Evolutionary conservation across 345 rosid species (phyloP).

Genomic region (Eucalyptus guilfoylei): DNA sequence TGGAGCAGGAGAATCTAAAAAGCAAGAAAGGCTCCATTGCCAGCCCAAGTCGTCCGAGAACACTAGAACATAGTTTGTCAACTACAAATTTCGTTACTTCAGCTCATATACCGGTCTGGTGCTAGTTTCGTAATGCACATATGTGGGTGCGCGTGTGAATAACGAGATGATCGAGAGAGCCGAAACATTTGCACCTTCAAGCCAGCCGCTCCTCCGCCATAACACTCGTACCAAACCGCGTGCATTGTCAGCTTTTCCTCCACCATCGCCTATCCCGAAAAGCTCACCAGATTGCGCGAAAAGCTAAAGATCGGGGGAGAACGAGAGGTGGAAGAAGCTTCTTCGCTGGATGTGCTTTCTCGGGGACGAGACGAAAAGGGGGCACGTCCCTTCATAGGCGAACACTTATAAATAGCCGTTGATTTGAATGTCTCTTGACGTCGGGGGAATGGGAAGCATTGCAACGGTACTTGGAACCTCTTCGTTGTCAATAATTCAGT

Average conservation of each 20-base stretch:
- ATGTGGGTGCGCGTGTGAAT: neutral
- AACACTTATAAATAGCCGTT: neutral
- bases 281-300: neutral
- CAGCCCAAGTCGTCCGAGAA: neutral
- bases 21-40: neutral
- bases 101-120: neutral
- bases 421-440: neutral
- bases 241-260: constrained; percentile 12
- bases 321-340: neutral
- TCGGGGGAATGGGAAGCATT: neutral
- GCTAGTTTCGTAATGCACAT: neutral
- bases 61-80: neutral
- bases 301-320: neutral
- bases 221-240: constrained; percentile 17
- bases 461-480: neutral
- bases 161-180: neutral
- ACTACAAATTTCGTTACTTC: neutral
- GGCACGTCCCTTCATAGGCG: neutral
- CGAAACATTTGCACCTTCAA: constrained; percentile 16
- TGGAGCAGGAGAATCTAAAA: neutral
- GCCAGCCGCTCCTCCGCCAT: constrained; percentile 35
- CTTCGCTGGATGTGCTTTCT: neutral
- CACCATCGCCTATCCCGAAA: constrained; percentile 5
- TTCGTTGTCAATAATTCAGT: neutral
- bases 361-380: neutral